phyloP scores from a whole-genome alignment of 2,329 filamentous ascomycete species.

The Fusarium duplospermum region DNA sequence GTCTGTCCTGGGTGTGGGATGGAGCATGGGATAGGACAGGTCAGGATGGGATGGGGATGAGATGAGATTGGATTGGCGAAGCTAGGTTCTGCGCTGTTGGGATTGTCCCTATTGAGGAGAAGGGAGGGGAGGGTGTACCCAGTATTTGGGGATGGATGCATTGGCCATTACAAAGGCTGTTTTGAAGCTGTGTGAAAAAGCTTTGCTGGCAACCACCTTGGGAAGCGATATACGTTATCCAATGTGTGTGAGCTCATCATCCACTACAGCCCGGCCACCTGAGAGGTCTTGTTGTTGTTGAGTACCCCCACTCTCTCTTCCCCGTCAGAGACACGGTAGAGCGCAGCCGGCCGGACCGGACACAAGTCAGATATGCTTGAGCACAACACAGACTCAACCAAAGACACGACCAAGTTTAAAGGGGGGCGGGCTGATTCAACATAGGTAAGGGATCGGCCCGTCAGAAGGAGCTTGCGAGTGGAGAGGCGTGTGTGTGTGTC shows the following conservation, averaged over 20 bases:
- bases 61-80: slow-evolving; percentile 43
- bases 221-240: background rate
- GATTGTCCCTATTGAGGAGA: slow-evolving; percentile 8
- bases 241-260: background rate
- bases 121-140: background rate
- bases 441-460: slow-evolving; percentile 40
- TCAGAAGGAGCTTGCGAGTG: slow-evolving; percentile 23
- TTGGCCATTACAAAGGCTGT: slow-evolving; percentile 26
- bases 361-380: slow-evolving; percentile 9
- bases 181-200: slow-evolving; percentile 14
- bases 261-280: background rate
- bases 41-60: slow-evolving; percentile 37
- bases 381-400: background rate
- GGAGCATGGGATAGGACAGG: background rate
- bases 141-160: background rate
- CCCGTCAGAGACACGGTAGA: slow-evolving; percentile 12
- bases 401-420: background rate
- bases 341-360: slow-evolving; percentile 35
- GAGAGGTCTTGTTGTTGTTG: slow-evolving; percentile 20
- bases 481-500: slow-evolving; percentile 14
- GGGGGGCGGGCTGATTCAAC: slow-evolving; percentile 10
- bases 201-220: slow-evolving; percentile 4
- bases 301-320: slow-evolving; percentile 18
- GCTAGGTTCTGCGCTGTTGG: slow-evolving; percentile 18
- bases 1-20: slow-evolving; percentile 17